A percentile compares a stretch with the other conserved stretches of the same genome.
Evolutionary conservation across 2,329 filamentous ascomycete species (phyloP).

Genomic region (Colletotrichum sojae): DNA sequence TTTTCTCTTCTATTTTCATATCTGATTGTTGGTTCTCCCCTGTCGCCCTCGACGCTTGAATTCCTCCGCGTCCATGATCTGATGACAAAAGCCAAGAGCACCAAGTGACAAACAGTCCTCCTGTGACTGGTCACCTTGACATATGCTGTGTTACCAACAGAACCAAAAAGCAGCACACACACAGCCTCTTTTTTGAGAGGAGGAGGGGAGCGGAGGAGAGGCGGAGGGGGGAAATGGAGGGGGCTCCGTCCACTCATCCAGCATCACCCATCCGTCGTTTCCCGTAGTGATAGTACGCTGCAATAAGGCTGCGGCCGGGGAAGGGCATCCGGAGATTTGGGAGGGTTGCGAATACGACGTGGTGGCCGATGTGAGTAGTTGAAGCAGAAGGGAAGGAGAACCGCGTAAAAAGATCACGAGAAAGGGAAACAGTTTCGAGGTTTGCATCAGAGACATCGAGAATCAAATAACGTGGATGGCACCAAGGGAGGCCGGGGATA

Average conservation of each 20-base stretch:
- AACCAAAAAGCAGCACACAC: too few relatives aligned
- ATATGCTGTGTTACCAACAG: conserved; percentile 1
- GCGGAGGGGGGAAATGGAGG: too few relatives aligned
- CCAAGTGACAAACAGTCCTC: conserved; percentile 16
- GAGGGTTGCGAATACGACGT: conserved; percentile 1
- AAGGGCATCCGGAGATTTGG: neutral
- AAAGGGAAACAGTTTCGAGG: conserved; percentile 1
- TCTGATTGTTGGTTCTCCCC: conserved; percentile 11
- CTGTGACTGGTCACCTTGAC: conserved; percentile 26
- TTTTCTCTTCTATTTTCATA: conserved; percentile 18
- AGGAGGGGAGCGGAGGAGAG: too few relatives aligned
- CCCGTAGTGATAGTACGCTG: neutral
- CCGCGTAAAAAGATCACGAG: neutral
- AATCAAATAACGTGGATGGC: too few relatives aligned
- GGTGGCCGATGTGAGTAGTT: neutral
- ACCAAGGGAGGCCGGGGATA: too few relatives aligned
- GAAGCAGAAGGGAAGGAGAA: neutral
- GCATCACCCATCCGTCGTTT: neutral
- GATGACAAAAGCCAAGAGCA: conserved; percentile 21
- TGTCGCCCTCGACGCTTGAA: neutral
- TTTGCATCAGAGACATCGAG: neutral
- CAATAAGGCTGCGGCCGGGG: neutral
- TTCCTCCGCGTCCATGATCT: conserved; percentile 8
- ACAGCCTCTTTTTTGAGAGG: too few relatives aligned
- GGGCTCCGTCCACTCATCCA: neutral